These are phyloP conservation scores for Eucalyptus dawsonii DNA, from an alignment of 345 rosid genomes.

Conservation along the genomic window DNA sequence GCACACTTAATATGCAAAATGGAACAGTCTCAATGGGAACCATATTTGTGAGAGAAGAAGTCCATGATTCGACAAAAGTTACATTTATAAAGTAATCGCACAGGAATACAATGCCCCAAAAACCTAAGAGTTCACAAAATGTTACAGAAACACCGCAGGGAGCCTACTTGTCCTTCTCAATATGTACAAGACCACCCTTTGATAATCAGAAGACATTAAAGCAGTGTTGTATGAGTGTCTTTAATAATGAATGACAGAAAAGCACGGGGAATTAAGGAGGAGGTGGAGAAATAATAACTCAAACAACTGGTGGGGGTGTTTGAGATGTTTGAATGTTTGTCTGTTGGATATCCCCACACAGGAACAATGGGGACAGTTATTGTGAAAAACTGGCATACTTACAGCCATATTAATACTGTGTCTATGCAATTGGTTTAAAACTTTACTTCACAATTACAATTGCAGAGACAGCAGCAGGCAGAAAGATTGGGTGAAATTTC, in stretches of 20 bases:
- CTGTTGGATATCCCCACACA: not conserved
- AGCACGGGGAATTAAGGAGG: not conserved
- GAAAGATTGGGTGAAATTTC: not conserved
- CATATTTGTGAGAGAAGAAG: not conserved
- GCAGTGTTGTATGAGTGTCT: not conserved
- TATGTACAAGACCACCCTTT: not conserved
- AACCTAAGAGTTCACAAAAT: not conserved
- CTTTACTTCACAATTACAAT: not conserved
- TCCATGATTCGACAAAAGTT: not conserved
- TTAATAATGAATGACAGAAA: not conserved
- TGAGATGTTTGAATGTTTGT: not conserved
- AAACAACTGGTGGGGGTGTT: not conserved
- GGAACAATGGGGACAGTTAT: not conserved
- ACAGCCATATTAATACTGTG: not conserved
- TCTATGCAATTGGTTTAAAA: not conserved
- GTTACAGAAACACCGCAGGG: not conserved
- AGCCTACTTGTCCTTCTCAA: not conserved
- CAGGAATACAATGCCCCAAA: not conserved
- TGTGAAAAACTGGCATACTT: not conserved
- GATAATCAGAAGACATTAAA: not conserved
- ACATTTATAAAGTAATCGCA: not conserved
- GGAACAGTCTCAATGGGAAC: not conserved
- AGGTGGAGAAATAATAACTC: not conserved
- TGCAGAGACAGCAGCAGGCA: not conserved
- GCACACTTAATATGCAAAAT: not conserved